These are phyloP conservation scores for Turritis glabra DNA, from an alignment of 345 rosid genomes.

Conservation along the genomic window DNA sequence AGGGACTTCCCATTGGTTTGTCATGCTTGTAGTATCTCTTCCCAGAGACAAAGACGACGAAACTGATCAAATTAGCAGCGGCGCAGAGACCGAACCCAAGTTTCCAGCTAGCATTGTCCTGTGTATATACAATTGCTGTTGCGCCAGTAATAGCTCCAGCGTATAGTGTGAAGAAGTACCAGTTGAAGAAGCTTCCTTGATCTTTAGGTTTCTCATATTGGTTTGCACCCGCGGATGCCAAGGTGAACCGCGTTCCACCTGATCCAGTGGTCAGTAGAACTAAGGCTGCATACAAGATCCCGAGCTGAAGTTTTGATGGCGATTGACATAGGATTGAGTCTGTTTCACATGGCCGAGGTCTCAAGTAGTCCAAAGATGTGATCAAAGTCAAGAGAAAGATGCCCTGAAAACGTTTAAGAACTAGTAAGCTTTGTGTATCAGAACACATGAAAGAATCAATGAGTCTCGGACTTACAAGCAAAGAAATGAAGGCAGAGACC, in stretches of 20 bases:
- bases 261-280: constrained; percentile 35
- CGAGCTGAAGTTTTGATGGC: constrained; percentile 41
- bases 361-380: constrained; percentile 32
- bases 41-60: constrained; percentile 41
- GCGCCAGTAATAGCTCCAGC: constrained; percentile 3
- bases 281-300: constrained; percentile 42
- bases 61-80: constrained; percentile 36
- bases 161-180: constrained; percentile 42
- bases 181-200: constrained; percentile 50
- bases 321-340: constrained; percentile 34
- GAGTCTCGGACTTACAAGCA: constrained; percentile 34
- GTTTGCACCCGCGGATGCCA: constrained; percentile 48
- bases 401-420: constrained; percentile 38
- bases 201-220: constrained; percentile 44
- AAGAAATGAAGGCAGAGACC: constrained; percentile 41
- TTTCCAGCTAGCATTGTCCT: constrained; percentile 53
- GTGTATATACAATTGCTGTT: constrained; percentile 43
- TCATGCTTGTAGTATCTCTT: constrained; percentile 39
- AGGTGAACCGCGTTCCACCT: constrained; percentile 41
- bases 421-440: background rate
- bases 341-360: constrained; percentile 40
- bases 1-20: constrained; percentile 52
- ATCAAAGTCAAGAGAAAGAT: constrained; percentile 41
- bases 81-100: constrained; percentile 48
- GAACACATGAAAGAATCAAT: background rate